Base-by-base conservation (phyloP, 2,329 filamentous ascomycete species). In the Neoascochyta sp. region DNA sequence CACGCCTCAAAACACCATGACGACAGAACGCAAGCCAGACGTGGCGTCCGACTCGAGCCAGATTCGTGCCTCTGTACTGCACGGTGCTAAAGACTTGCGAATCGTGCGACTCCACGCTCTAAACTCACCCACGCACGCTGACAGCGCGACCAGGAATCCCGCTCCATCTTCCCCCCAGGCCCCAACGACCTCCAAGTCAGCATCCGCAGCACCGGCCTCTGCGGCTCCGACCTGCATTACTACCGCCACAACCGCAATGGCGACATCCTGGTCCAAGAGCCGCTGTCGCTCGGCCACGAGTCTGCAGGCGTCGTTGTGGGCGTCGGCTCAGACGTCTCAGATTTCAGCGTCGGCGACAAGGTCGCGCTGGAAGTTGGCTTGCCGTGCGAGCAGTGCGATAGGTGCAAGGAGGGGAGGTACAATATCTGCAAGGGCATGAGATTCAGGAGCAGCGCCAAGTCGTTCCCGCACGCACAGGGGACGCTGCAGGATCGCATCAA, bases 291-390 rank as follows among this genome's bases (percentile, higher is more conserved):
- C 0, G 81, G 81, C 47, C 81, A 85, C 59, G 81, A 84, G 59
- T 89, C 87, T 9, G 76, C 86, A 7, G 89, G 88, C 36, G 82
- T 85, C 16, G 73, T 96, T 22, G 78, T 87, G 31, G 75, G 76
- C 24, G 70, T 86, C 22, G 88, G 87, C 12, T 59, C 73, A 2
- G 68, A 68, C 9, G 82, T 87, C 5, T 78, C 68, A 23, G 66
- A 64, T 17, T 76, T 94, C 41, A 68, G 76, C 46, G 57, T 73
- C 8, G 89, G 89, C 35, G 89, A 95, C 66, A 81, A 85, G 50
- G 83, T 95, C 12, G 88, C 90, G n/a, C 71, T 96, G 22, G 90
- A 96, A 71, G 90, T 93, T 9, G 90, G 90, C 28, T 76, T 86
- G 29, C 86, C 88, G 1, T 96, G 90, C 68, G 80, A 84, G 21